These are phyloP conservation scores for Diaporthe capsici DNA, from an alignment of 2,329 filamentous ascomycete genomes.

Conservation along the genomic window DNA sequence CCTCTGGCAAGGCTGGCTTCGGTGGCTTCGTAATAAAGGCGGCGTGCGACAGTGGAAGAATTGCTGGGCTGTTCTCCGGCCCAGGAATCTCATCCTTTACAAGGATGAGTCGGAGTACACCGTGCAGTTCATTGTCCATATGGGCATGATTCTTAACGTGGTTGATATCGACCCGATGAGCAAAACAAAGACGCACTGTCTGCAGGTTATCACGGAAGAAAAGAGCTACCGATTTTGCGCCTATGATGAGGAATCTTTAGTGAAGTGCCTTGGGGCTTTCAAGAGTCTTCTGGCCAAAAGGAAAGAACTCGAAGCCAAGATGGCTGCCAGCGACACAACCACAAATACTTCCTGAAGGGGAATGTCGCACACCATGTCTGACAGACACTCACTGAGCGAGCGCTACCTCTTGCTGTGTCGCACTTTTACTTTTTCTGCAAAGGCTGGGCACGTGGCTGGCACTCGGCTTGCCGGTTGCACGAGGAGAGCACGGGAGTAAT, in stretches of 20 bases:
- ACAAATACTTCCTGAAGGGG: constrained; percentile 30
- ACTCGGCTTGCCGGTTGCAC: constrained; percentile 37
- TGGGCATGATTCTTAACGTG: constrained; percentile 86
- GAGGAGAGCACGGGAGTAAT: constrained; percentile 26
- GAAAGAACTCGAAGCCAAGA: constrained; percentile 71
- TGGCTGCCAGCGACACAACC: constrained; percentile 50
- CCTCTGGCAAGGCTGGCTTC: constrained; percentile 93
- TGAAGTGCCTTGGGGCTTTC: constrained; percentile 89
- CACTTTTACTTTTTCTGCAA: constrained; percentile 33
- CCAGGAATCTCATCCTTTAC: constrained; percentile 88
- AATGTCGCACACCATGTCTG: background rate
- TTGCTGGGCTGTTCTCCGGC: constrained; percentile 91
- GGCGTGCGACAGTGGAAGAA: constrained; percentile 95
- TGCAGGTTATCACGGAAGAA: constrained; percentile 95
- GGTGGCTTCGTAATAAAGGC: constrained; percentile 84
- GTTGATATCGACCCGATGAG: constrained; percentile 93
- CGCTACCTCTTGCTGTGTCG: constrained; percentile 21
- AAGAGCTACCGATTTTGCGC: constrained; percentile 85
- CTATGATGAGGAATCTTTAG: constrained; percentile 83
- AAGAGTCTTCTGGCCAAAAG: constrained; percentile 86
- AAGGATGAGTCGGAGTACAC: constrained; percentile 94
- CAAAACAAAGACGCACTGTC: constrained; percentile 85
- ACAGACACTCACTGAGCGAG: constrained; percentile 30
- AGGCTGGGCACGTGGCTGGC: constrained; percentile 34
- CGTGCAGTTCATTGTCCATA: constrained; percentile 83